A percentile compares a stretch with the other conserved stretches of the same genome.
Evolutionary conservation across 345 rosid species (phyloP).

Genomic region (Syzygium aqueum): DNA sequence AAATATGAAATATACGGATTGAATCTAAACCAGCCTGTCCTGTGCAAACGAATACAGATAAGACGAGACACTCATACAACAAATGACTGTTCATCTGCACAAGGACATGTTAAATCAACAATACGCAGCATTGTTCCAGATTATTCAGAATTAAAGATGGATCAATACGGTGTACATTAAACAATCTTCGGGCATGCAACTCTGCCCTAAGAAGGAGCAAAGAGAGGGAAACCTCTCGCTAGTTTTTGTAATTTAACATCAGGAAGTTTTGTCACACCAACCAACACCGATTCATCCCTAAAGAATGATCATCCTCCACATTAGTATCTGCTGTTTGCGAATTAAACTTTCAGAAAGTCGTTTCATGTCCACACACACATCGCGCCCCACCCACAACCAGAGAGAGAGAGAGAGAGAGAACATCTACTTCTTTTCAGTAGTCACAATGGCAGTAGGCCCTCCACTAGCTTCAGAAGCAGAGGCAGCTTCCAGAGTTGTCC

Average conservation of each 20-base stretch:
- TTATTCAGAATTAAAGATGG: background rate
- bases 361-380: background rate
- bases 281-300: background rate
- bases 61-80: background rate
- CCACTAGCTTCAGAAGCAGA: slow-evolving; percentile 30
- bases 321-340: background rate
- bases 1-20: background rate
- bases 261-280: background rate
- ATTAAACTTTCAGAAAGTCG: background rate
- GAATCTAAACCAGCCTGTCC: background rate
- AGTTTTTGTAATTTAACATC: background rate
- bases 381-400: no score
- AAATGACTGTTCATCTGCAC: background rate
- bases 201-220: background rate
- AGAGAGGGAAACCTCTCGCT: background rate
- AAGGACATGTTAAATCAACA: background rate
- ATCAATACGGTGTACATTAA: background rate
- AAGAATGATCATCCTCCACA: background rate
- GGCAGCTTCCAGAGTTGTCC: slow-evolving; percentile 58
- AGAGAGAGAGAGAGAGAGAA: background rate
- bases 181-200: background rate
- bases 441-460: slow-evolving; percentile 12
- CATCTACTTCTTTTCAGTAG: slow-evolving; percentile 23
- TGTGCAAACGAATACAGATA: background rate
- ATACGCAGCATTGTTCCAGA: background rate